Evolutionary conservation across 805 yeast species (phyloP).

Genomic region (Saccharomycopsis fermentans): DNA sequence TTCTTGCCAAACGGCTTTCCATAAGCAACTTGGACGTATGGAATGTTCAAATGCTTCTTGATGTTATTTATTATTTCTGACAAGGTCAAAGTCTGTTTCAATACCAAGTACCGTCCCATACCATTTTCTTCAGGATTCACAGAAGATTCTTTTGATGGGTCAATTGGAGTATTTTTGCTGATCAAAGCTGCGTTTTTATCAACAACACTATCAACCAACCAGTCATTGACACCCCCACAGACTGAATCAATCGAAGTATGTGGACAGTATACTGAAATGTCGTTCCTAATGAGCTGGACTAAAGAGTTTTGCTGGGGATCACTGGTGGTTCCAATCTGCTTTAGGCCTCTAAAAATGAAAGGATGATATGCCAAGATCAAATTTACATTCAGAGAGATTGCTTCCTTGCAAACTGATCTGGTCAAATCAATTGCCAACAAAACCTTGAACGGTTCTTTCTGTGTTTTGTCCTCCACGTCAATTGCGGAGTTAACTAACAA

Average conservation of each 20-base stretch:
- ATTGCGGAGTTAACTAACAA: slow-evolving; percentile 62
- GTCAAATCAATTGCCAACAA: slow-evolving; percentile 83
- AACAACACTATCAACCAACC: slow-evolving; percentile 60
- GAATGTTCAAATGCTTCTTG: slow-evolving; percentile 43
- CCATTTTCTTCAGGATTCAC: slow-evolving; percentile 42
- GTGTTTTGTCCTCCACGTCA: slow-evolving; percentile 22
- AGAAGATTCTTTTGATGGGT: slow-evolving; percentile 20
- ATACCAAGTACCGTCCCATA: slow-evolving; percentile 63
- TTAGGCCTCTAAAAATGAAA: slow-evolving; percentile 83
- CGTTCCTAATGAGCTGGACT: slow-evolving; percentile 57
- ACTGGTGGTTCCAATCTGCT: slow-evolving; percentile 43
- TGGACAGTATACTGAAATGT: slow-evolving; percentile 87
- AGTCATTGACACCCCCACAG: slow-evolving; percentile 87
- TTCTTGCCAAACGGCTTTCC: slow-evolving; percentile 21
- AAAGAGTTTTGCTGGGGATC: slow-evolving; percentile 81
- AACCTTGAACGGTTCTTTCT: slow-evolving; percentile 14
- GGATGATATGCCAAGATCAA: slow-evolving; percentile 87
- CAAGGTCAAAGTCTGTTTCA: slow-evolving; percentile 36
- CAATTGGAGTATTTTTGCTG: background rate
- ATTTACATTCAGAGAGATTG: slow-evolving; percentile 43
- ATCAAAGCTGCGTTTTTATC: slow-evolving; percentile 18
- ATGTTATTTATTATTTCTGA: slow-evolving; percentile 37
- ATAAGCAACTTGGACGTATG: slow-evolving; percentile 54
- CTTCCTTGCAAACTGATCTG: slow-evolving; percentile 75
- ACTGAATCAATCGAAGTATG: slow-evolving; percentile 96